Percentiles rank a stretch among this genome's conserved stretches.
Evolutionary conservation across 306 rosid species (phyloP).

Genomic region (Canavalia ensiformis): DNA sequence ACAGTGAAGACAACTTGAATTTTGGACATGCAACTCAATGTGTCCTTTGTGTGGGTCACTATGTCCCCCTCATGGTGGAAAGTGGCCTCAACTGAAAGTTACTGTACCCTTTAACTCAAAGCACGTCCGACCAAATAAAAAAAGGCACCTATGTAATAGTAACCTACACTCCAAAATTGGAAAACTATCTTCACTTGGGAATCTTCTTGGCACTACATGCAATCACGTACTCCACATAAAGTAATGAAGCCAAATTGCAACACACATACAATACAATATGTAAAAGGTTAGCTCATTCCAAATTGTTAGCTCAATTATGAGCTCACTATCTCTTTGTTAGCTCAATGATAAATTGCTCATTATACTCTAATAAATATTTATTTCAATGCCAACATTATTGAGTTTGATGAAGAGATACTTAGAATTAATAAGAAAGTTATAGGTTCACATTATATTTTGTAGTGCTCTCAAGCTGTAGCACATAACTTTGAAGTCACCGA

Average conservation of each 20-base stretch:
- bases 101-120: neutral
- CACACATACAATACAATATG: neutral
- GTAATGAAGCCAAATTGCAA: neutral
- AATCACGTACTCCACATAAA: slow-evolving; percentile 30
- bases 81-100: slow-evolving; percentile 47
- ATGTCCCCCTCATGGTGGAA: slow-evolving; percentile 46
- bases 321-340: neutral
- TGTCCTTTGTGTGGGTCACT: slow-evolving; percentile 45
- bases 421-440: neutral
- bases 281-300: slow-evolving; percentile 9
- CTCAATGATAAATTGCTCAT: neutral
- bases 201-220: slow-evolving; percentile 44
- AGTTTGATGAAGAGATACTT: slow-evolving; percentile 18
- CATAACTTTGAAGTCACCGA: neutral
- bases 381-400: neutral
- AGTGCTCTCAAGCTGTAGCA: slow-evolving; percentile 7
- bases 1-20: slow-evolving; percentile 27
- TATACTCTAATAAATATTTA: neutral
- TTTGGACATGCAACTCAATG: neutral
- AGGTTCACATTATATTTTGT: neutral
- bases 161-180: neutral
- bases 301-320: neutral
- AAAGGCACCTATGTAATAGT: neutral
- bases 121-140: slow-evolving; percentile 22
- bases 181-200: slow-evolving; percentile 15